Percentiles rank a stretch among this genome's conserved stretches.
Evolutionary conservation across 495 filamentous ascomycete species (phyloP).

Genomic region (Aspergillus haitiensis): DNA sequence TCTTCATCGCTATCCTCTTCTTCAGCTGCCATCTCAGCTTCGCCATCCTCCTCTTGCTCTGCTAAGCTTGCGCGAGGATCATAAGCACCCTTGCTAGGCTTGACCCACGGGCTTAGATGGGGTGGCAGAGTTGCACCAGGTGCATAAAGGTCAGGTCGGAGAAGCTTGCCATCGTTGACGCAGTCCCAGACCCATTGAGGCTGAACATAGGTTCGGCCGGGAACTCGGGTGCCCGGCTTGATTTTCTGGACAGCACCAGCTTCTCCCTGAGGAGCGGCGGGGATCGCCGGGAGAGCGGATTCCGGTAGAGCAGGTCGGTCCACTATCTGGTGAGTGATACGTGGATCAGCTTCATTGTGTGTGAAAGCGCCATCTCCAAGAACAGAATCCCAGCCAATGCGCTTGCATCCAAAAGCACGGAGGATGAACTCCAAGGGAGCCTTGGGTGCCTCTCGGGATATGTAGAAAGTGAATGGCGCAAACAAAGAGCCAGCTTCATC

Average conservation of each 20-base stretch:
- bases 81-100: slow-evolving; percentile 77
- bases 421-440: slow-evolving; percentile 92
- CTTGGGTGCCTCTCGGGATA: slow-evolving; percentile 90
- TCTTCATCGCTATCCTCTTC: slow-evolving; percentile 54
- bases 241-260: slow-evolving; percentile 44
- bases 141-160: slow-evolving; percentile 83
- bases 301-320: slow-evolving; percentile 78
- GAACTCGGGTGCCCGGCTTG: slow-evolving; percentile 65
- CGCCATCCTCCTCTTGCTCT: slow-evolving; percentile 74
- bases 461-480: slow-evolving; percentile 81
- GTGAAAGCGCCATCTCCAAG: slow-evolving; percentile 92
- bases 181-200: slow-evolving; percentile 99
- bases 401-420: slow-evolving; percentile 91
- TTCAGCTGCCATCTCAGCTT: slow-evolving; percentile 63
- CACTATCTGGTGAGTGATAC: slow-evolving; percentile 95
- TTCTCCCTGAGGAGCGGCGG: slow-evolving; percentile 57
- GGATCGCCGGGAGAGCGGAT: slow-evolving; percentile 56
- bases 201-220: slow-evolving; percentile 87
- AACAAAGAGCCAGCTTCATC: slow-evolving; percentile 66
- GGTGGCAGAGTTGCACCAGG: slow-evolving; percentile 88
- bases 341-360: slow-evolving; percentile 76
- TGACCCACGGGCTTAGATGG: slow-evolving; percentile 95
- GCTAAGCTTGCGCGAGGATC: slow-evolving; percentile 81
- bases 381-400: slow-evolving; percentile 88
- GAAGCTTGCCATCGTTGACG: slow-evolving; percentile 83